Evolutionary conservation across 2,329 filamentous ascomycete genomes (phyloP), one percentile per base, ranked within the genome.

Genomic region (Fusarium sp.): DNA sequence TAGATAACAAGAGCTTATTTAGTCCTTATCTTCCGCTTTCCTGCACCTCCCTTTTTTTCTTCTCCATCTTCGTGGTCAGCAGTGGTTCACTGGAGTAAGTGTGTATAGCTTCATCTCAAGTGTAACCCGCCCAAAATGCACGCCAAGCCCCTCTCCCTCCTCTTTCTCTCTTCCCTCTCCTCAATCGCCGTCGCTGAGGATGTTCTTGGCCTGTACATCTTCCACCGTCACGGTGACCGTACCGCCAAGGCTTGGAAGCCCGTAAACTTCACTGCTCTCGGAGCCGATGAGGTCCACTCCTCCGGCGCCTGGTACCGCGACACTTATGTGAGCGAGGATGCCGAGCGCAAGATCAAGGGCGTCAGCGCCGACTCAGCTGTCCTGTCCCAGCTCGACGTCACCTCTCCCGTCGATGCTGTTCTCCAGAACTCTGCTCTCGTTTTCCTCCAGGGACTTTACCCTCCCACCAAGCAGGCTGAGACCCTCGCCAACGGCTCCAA

Each of bases 191-290:
- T 72, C 66, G 81, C 81, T 20, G 92, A 97, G 82, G 92, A 90
- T 1, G 85, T 96, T 28, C 85, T 97, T 17, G 94, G 94, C 53
- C 90, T 91, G 45, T 96, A 95, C 80, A 90, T 97, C 80, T 97
- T 97, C 84, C 90, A 93, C 73, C 92, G 95, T 45, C 95, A 98
- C 82, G 95, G 95, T 60, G 95, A 98, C 80, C 90, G 95, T 58
- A 95, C 94, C 1, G 82, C 93, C 68, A 97, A 97, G 82, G 84
- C 88, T 18, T 89, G 88, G 67, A 84, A 89, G 45, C 91, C 92
- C 14, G 89, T 92, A 28, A 86, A 87, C 70, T 81, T 98, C 77
- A 97, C 95, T 14, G 86, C 91, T 63, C 86, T 97, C 52, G 95
- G 95, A 33, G 94, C 95, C 76, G 82, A 86, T 48, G 85, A 98